Evolutionary conservation across 805 yeast genomes (phyloP), one percentile per base, ranked within the genome.

Genomic region (Candida awuae): DNA sequence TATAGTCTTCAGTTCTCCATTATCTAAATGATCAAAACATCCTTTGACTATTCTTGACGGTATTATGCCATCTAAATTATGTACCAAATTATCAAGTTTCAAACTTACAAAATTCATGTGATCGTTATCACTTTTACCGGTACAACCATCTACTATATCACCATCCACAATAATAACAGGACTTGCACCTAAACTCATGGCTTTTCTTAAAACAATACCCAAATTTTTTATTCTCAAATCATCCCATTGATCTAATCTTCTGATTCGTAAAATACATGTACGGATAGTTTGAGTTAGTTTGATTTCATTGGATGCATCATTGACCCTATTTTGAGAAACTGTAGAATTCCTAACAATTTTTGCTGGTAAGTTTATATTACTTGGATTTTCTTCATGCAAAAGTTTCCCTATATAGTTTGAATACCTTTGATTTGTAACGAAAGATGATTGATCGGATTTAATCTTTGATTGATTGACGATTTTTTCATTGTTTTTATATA

Each of bases 131-230:
- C 19, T 16, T 2, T 18, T 19, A 49, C 44, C 16, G 51, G 47
- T 31, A 47, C 55, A 34, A 51, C 54, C 38, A 41, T 47, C n/a
- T 46, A 26, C 3, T 8, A 33, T 22, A 30, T 34, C 34, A 2
- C 39, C 38, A 19, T 79, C 87, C 21, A 83, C 50, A 2, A 85
- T 62, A 26, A 85, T 67, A 0, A 87, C 61, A 0, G 95, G 94
- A 12, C 81, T 73, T 1, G 83, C 74, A 0, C 97, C 97, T 18
- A 46, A 34, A 15, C 40, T 38, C 29, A 45, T 32, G 6, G 41
- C 43, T 8, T 44, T 45, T 14, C 29, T 15, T 2, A 45, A 22
- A 10, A 45, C 46, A 6, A 32, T 15, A 4, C 44, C 42, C 13
- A 45, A 22, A 9, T 31, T 23, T 13, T 19, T 22, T 6, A 42